These are phyloP conservation scores for Linum tenue DNA, from an alignment of 345 rosid genomes.

Conservation along the genomic window DNA sequence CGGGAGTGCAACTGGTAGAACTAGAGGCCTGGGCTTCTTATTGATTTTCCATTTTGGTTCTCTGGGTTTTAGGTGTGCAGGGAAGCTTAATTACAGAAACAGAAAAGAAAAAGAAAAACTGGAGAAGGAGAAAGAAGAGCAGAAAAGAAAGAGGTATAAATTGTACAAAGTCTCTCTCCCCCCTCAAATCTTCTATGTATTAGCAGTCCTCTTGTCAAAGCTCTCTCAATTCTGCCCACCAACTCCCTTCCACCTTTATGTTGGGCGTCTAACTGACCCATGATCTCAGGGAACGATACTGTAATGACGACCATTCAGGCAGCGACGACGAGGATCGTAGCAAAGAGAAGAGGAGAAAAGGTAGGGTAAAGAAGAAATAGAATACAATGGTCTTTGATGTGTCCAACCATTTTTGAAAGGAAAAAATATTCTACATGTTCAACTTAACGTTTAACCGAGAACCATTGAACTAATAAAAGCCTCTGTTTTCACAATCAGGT, in stretches of 20 bases:
- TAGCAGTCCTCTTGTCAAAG: background rate
- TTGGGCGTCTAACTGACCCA: background rate
- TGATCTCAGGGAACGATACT: conserved; percentile 36
- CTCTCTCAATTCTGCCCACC: background rate
- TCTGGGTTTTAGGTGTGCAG: conserved; percentile 44
- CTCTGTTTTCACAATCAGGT: conserved; percentile 23
- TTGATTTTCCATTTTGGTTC: background rate
- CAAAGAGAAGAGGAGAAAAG: conserved; percentile 37
- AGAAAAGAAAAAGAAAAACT: conserved; percentile 49
- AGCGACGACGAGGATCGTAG: conserved; percentile 7
- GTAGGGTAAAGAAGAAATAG: conserved; percentile 20
- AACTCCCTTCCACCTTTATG: conserved; percentile 1
- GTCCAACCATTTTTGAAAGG: too few relatives aligned
- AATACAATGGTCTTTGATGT: too few relatives aligned
- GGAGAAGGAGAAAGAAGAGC: conserved; percentile 43
- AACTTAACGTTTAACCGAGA: background rate
- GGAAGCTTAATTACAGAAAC: conserved; percentile 71
- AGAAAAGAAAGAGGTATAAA: conserved; percentile 47
- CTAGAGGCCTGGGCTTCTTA: background rate
- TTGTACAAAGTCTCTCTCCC: background rate
- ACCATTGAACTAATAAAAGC: background rate
- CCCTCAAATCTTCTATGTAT: background rate
- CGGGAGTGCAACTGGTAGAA: background rate
- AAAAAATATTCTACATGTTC: background rate
- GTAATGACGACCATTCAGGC: conserved; percentile 19